Evolutionary conservation across 2,329 filamentous ascomycete species (phyloP).

Genomic region (Talaromyces islandicus): DNA sequence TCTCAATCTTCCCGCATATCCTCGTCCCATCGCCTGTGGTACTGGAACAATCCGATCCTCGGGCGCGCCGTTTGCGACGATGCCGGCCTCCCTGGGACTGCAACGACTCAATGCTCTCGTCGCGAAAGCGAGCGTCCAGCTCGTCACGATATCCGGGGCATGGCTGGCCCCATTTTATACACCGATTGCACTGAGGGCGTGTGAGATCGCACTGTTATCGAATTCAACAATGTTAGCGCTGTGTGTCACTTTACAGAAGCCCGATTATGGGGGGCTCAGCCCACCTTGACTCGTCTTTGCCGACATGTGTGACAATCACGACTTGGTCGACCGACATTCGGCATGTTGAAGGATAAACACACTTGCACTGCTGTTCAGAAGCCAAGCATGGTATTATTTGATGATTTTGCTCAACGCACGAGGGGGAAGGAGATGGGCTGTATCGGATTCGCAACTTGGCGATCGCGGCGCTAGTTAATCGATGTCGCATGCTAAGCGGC

Average conservation of each 20-base stretch:
- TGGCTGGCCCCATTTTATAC: not conserved
- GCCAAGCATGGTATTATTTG: not conserved
- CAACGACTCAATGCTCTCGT: not conserved
- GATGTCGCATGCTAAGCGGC: not conserved
- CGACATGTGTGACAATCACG: constrained; percentile 4
- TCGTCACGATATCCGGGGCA: constrained; percentile 1
- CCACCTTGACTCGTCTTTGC: not conserved
- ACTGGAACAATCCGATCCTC: not conserved
- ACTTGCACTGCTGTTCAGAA: not conserved
- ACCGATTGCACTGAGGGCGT: not conserved
- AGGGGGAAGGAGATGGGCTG: not conserved
- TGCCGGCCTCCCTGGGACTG: not conserved
- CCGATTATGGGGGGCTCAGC: not conserved
- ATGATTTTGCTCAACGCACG: not conserved
- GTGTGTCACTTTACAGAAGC: not conserved
- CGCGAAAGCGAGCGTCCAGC: not conserved
- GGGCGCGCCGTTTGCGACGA: not conserved
- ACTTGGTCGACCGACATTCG: constrained; percentile 4
- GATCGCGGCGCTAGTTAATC: not conserved
- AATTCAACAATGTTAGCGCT: not conserved
- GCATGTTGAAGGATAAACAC: not conserved
- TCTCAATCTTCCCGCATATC: not conserved
- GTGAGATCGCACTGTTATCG: not conserved
- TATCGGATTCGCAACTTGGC: not conserved
- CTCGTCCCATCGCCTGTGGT: not conserved